Evolutionary conservation across 768 basidiomycete species (phyloP), one percentile per base, ranked within the genome.

Genomic region (Symmetrospora coprosmae): DNA sequence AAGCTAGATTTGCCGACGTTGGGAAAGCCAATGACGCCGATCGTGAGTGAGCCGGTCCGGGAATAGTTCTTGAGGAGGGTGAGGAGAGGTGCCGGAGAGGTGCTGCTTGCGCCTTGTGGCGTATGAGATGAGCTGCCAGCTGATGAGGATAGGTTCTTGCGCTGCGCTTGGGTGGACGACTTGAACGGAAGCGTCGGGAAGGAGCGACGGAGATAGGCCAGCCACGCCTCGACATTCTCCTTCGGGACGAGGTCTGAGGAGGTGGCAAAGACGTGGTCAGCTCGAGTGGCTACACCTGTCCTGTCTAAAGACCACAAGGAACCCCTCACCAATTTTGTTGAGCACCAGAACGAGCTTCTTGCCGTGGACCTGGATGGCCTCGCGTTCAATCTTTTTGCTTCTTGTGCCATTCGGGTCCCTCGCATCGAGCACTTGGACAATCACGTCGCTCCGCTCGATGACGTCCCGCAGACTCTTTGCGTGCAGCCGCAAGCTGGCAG

Each of bases 1-100:
- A 97, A 70, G 68, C 83, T 86, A 59, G 87, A 91, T 75, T 97
- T 97, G 14, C 92, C 92, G 45, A 97, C 92, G 72, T 97, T 97
- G 1, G 92, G 92, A 73, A 89, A 92, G 1, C 92, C 92, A 3
- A 96, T 86, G 17, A 97, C 86, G 16, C 89, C 89, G 49, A 92
- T 79, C 0, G 87, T 89, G 50, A 87, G 65, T 23, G 67, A 67
- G 56, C 47, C 58, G 23, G 62, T 25, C 14, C 68, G 65, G 60
- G 64, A 55, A 34, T 67, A 69, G 13, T 65, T 65, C 59, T 70
- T 70, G 56, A 70, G 63, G 34, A 70, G 64, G 34, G 66, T 64
- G 38, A 70, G 58, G 27, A 70, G 64, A 25, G 69, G 65, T 27
- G 67, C 64, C 41, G 69, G 67, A 11, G 68, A 68, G 16, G 70